Evolutionary conservation across 345 rosid species (phyloP), one percentile per base, ranked within the genome.

Genomic region (Salix arbutifolia): DNA sequence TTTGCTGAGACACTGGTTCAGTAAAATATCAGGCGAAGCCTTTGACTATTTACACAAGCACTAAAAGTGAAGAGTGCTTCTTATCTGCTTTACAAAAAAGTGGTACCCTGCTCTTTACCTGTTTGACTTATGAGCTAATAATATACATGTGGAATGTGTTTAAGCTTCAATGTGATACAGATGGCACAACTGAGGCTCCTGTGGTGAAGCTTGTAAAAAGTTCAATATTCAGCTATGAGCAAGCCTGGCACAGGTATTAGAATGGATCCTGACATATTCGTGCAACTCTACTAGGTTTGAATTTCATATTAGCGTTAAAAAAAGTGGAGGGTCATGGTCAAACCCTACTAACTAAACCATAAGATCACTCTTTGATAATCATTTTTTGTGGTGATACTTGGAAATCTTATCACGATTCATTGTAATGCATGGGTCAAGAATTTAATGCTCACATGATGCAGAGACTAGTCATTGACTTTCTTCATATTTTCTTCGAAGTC

Each of bases 241-340:
- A 96, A 87, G 98, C 99, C 26, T 96, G 99, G 98, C 98, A 96
- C 82, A 91, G 98, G 98, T 95, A 85, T 62, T 73, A 73, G 69
- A 76, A 68, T 13, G 58, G 37, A 25, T 71, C 16, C 17, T 61
- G 71, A 70, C 42, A 53, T 31, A 46, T 52, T 56, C 77, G 11
- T 73, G 18, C 23, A 28, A 35, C 58, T 35, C n/a, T 65, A 69
- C 52, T 31, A 31, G 50, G 17, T 23, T 67, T 8, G 23, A 33
- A 14, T 46, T 12, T 14, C 52, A 46, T 46, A 4, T 12, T 14
- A 46, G 52, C 14, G 1, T 4, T 4, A 0, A 9, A 13, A 46
- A 46, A 14, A 46, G 18, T 46, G 18, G 52, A 46, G 16, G 52
- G 18, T 46, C 52, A 46, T 46, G 52, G 5, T 14, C 52, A 46